Percentiles rank a stretch among this genome's conserved stretches.
phyloP scores from a whole-genome alignment of 2,329 filamentous ascomycete species.

The Claviceps lovelessii region DNA sequence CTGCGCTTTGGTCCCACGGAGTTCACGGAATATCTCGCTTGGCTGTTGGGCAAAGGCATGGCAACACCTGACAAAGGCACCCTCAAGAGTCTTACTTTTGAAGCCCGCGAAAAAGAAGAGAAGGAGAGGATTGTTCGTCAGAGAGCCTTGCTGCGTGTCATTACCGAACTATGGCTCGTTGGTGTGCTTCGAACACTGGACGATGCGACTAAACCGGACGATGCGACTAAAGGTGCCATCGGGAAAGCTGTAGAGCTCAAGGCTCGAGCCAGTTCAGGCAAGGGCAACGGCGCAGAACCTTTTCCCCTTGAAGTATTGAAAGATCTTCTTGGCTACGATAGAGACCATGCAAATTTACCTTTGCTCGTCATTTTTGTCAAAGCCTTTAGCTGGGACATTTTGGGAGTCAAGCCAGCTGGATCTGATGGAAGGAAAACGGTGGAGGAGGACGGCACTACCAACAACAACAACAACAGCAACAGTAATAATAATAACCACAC shows the following conservation, averaged over 20 bases:
- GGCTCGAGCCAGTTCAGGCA: constrained; percentile 37
- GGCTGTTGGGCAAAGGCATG: constrained; percentile 82
- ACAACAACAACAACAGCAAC: constrained; percentile 8
- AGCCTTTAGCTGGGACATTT: constrained; percentile 86
- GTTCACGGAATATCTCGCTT: constrained; percentile 83
- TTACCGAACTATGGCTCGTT: constrained; percentile 92
- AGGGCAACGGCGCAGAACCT: constrained; percentile 61
- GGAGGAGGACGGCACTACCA: constrained; percentile 63
- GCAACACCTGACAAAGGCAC: constrained; percentile 76
- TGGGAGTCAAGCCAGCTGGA: constrained; percentile 60
- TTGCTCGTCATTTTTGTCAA: constrained; percentile 92
- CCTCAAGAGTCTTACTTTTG: constrained; percentile 63
- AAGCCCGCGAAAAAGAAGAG: constrained; percentile 86
- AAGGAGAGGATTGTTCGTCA: constrained; percentile 83
- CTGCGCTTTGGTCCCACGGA: constrained; percentile 84
- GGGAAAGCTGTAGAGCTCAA: constrained; percentile 49
- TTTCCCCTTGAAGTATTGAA: constrained; percentile 97
- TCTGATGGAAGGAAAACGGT: constrained; percentile 72
- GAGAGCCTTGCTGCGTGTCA: constrained; percentile 70
- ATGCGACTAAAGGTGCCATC: constrained; percentile 45
- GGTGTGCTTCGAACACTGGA: constrained; percentile 71
- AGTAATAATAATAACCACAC: constrained; percentile 11
- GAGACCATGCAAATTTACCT: constrained; percentile 81
- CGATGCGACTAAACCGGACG: constrained; percentile 47
- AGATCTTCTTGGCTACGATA: constrained; percentile 83